Evolutionary conservation across 108 stramenopile genomes (phyloP).

Genomic region (Nannochloropsis gaditana): DNA sequence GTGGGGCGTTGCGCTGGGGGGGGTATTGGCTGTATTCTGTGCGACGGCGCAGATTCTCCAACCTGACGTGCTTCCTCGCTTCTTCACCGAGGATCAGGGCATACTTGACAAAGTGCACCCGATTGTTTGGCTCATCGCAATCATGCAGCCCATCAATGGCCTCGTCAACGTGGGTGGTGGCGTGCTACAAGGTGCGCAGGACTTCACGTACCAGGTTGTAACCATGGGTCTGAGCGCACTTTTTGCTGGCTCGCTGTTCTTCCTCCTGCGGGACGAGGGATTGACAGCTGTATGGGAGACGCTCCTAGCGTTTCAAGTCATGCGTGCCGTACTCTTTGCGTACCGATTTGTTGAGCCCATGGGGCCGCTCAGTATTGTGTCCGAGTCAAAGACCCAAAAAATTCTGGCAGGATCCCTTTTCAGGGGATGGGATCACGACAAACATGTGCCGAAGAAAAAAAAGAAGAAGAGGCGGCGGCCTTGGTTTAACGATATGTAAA

Average conservation of each 20-base stretch:
- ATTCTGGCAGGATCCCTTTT: conserved; percentile 1
- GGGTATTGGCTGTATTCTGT: conserved; percentile 16
- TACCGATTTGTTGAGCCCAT: neutral
- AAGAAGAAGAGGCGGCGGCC: neutral
- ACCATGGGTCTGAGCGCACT: conserved; percentile 6
- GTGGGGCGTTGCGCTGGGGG: neutral
- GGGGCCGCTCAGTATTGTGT: neutral
- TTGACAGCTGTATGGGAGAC: conserved; percentile 15
- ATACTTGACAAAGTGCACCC: neutral
- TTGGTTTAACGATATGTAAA: conserved; percentile 15
- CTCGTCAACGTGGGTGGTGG: conserved; percentile 12
- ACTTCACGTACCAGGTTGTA: conserved; percentile 11
- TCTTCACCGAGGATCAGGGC: conserved; percentile 5
- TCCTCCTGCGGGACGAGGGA: neutral
- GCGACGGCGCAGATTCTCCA: conserved; percentile 11
- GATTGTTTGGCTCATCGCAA: neutral
- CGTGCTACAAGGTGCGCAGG: conserved; percentile 16
- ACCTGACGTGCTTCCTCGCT: conserved; percentile 10
- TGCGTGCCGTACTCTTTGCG: neutral
- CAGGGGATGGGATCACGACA: neutral
- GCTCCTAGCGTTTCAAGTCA: neutral
- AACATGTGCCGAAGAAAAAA: conserved; percentile 6
- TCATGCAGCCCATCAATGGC: neutral
- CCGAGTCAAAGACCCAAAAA: neutral
- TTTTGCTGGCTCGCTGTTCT: neutral